These are phyloP conservation scores for Colletotrichum sansevieriae DNA, from an alignment of 2,329 filamentous ascomycete species.

Conservation along the genomic window DNA sequence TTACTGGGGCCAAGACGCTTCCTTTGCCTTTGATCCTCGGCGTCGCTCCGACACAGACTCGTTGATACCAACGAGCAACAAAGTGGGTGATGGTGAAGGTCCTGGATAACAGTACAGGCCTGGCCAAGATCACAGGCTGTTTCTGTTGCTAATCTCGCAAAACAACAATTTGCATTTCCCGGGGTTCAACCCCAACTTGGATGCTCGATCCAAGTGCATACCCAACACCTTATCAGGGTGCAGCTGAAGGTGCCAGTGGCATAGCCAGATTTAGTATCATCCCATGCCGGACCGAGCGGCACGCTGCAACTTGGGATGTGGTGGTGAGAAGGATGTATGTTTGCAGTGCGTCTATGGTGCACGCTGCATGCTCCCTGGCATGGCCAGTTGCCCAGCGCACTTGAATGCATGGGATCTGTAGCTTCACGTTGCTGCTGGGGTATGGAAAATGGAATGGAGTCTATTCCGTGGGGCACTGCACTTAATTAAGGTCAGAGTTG, in stretches of 20 bases:
- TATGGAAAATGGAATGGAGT: background rate
- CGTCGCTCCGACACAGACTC: background rate
- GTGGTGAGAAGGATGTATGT: too few species aligned
- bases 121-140: conserved; percentile 6
- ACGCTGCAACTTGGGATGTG: too few species aligned
- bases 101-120: background rate
- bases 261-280: conserved; percentile 25
- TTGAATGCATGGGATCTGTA: conserved; percentile 9
- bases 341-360: too few species aligned
- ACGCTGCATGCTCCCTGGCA: conserved; percentile 13
- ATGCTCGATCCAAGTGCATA: background rate
- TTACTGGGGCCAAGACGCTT: background rate
- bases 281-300: background rate
- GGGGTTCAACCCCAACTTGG: background rate
- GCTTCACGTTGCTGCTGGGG: conserved; percentile 17
- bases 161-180: background rate
- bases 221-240: background rate
- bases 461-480: conserved; percentile 5
- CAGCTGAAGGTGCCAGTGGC: background rate
- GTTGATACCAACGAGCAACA: background rate
- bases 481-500: background rate
- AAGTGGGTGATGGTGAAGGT: background rate
- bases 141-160: conserved; percentile 5
- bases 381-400: conserved; percentile 1
- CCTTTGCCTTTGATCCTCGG: background rate